Base-by-base conservation (phyloP, 305 asterid genomes). In the Plantago coronopus region DNA sequence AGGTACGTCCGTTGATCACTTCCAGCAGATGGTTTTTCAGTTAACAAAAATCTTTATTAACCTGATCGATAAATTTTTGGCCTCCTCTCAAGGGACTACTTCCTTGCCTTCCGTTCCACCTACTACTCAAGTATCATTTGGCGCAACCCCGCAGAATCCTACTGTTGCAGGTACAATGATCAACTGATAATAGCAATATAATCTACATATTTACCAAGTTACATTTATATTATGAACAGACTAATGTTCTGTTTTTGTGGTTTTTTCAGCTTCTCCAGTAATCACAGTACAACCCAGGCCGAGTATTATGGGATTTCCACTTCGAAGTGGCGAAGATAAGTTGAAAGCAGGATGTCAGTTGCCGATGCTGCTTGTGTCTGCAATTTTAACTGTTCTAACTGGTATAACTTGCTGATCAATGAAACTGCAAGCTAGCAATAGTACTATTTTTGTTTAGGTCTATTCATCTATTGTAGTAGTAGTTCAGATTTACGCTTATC, bases 251-350 rank as follows among this genome's bases (percentile, higher is more conserved):
- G 17, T 17, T 46, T 23, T 68, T 7, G 4, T 58, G 25, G 37
- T 40, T 18, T 43, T 71, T 78, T 55, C 79, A 86, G 89, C 87
- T 72, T 72, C 83, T 43, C 97, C 95, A 0, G 57, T 69, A 62
- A 73, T 60, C 53, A 73, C 79, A 19, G 66, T 61, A 9, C 21
- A 66, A 8, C 89, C 89, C 25, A 72, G 63, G 44, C 58, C 85
- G 1, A 67, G 63, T 67, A 57, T 75, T 15, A 71, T 71, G 75
- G 85, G 84, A 61, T 50, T 67, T 62, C 66, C 81, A 45, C 18
- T 38, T 11, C 78, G 31, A 29, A 81, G 47, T 70, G 70, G 48
- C 16, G 72, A 61, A 22, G 57, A 8, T 67, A 72, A 69, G 57
- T 61, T 63, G 59, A 71, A 74, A 71, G 64, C 43, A 7, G n/a